Conservation (phyloP, 257 asterid genomes). For the Ophiorrhiza pumila region DNA sequence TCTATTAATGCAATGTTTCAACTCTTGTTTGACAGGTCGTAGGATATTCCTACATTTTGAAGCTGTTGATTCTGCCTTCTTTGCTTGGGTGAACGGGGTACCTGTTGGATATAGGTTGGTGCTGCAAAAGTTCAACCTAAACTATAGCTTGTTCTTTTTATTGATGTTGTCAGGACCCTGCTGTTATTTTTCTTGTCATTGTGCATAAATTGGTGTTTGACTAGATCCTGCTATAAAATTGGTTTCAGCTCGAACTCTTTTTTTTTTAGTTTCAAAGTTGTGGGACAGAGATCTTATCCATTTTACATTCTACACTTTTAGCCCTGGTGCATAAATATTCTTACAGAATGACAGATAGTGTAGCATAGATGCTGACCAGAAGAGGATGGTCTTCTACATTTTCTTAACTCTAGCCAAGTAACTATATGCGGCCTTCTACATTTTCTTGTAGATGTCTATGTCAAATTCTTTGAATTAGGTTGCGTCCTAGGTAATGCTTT, state of each 20-base stretch:
- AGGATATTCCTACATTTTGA: conserved; percentile 89
- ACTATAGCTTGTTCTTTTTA: conserved; percentile 2
- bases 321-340: not conserved
- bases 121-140: conserved; percentile 15
- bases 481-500: too few relatives aligned
- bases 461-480: too few relatives aligned
- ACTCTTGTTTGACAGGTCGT: conserved; percentile 58
- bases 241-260: not conserved
- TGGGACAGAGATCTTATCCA: not conserved
- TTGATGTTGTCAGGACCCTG: conserved; percentile 6
- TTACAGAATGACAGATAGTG: not conserved
- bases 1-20: not conserved
- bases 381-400: not conserved
- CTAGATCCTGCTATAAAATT: not conserved
- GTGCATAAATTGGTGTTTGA: not conserved
- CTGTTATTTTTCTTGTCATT: not conserved
- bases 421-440: not conserved
- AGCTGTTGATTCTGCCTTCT: conserved; percentile 97
- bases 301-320: too few relatives aligned
- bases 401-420: not conserved
- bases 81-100: conserved; percentile 89
- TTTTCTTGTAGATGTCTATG: not conserved
- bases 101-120: conserved; percentile 91
- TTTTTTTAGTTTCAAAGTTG: not conserved
- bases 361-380: not conserved